phyloP scores from a whole-genome alignment of 2,329 filamentous ascomycete species.

The Ceratocystis diversiconidia region DNA sequence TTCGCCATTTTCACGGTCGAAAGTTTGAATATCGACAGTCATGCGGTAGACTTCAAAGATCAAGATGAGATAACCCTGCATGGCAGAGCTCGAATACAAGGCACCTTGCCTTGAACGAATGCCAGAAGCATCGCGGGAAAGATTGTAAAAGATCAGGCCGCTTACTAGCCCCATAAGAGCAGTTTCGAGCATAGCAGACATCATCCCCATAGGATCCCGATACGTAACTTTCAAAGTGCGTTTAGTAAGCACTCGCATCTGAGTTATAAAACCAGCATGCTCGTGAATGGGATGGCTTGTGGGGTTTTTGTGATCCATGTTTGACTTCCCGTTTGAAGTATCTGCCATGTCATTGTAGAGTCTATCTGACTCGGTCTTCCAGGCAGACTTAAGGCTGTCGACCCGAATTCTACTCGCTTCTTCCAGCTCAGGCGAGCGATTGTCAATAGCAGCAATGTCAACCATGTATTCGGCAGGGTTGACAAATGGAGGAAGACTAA shows the following conservation, averaged over 20 bases:
- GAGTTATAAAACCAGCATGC: constrained; percentile 45
- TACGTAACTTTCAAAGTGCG: constrained; percentile 58
- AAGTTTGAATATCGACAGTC: constrained; percentile 59
- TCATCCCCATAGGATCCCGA: constrained; percentile 63
- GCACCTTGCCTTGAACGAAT: constrained; percentile 62
- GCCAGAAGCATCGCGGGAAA: constrained; percentile 51
- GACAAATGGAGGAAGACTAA: constrained; percentile 53
- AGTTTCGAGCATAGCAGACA: constrained; percentile 54
- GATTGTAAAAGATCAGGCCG: constrained; percentile 57
- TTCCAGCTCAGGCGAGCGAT: constrained; percentile 53
- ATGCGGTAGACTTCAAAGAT: constrained; percentile 64
- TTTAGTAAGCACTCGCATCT: constrained; percentile 50
- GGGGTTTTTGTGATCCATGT: background rate
- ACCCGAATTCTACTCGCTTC: constrained; percentile 44
- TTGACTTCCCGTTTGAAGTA: background rate
- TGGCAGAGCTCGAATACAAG: constrained; percentile 53
- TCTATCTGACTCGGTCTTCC: constrained; percentile 30
- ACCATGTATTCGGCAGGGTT: constrained; percentile 68
- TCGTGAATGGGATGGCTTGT: constrained; percentile 23
- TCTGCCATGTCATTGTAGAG: constrained; percentile 10
- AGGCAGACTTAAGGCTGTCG: constrained; percentile 44
- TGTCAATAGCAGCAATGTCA: constrained; percentile 61
- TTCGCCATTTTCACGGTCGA: constrained; percentile 62
- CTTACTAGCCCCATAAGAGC: constrained; percentile 55
- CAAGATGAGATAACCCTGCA: constrained; percentile 64